Conservation (phyloP, 2,329 filamentous ascomycete species). For the Verticillium zaregamsianum region DNA sequence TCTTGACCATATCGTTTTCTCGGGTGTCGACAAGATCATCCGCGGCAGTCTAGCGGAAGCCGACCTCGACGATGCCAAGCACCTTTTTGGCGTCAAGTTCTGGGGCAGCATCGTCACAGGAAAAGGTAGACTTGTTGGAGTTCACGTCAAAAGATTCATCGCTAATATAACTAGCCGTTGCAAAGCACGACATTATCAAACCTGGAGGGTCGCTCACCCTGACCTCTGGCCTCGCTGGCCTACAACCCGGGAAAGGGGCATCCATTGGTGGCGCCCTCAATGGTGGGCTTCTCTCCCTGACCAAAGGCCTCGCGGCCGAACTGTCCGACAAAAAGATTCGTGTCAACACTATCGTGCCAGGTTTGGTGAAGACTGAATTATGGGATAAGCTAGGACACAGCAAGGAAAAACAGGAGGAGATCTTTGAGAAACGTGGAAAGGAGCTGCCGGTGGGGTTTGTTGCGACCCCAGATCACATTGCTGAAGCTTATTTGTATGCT, state of each 20-base stretch:
- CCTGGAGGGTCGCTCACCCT: constrained; percentile 31
- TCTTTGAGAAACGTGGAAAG: constrained; percentile 13
- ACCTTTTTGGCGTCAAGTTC: constrained; percentile 34
- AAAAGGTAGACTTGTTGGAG: constrained; percentile 19
- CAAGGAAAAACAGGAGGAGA: constrained; percentile 19
- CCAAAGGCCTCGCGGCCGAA: constrained; percentile 21
- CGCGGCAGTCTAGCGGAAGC: constrained; percentile 27
- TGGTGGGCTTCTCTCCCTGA: constrained; percentile 21
- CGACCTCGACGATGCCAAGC: constrained; percentile 26
- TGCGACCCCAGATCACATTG: constrained; percentile 14
- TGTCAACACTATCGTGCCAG: constrained; percentile 27
- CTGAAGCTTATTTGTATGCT: constrained; percentile 5
- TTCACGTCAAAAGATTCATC: not conserved
- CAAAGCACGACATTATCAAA: constrained; percentile 30
- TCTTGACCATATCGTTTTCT: constrained; percentile 33
- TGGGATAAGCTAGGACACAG: constrained; percentile 24
- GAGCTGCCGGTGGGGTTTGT: constrained; percentile 23
- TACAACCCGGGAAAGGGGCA: constrained; percentile 30
- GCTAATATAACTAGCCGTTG: constrained; percentile 16
- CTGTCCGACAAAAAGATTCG: constrained; percentile 20
- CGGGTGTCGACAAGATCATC: constrained; percentile 32
- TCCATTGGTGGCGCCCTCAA: constrained; percentile 28
- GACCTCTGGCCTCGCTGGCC: constrained; percentile 29
- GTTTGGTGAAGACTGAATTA: constrained; percentile 25
- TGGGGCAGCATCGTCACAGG: constrained; percentile 31